Base-by-base conservation (phyloP, 1,284 basidiomycete species). In the Irpex rosettiformis region DNA sequence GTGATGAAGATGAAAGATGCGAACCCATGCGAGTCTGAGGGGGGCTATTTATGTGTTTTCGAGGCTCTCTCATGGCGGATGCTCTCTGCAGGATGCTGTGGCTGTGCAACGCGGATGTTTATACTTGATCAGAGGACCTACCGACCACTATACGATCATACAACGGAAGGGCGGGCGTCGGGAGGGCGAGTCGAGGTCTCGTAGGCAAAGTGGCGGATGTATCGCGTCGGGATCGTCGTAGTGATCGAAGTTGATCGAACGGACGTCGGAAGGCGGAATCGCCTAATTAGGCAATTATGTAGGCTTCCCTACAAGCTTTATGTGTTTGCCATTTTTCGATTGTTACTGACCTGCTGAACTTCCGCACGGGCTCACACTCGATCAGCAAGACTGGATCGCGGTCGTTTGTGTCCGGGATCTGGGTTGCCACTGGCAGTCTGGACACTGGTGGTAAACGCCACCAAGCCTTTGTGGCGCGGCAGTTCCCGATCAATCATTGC, bases 41-140 rank as follows among this genome's bases (percentile, higher is more conserved):
- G 47, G 29, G 3, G 10, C 21, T 25, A 52, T 57, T 37, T 57
- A 57, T 57, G 18, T 29, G 8, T 57, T 57, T 57, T 22, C 43
- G 21, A 45, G n/a, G 43, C 13, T n/a, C n/a, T n/a, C 5, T 7
- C 43, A 22, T 22, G 21, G 43, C 43, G 43, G 43, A 45, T n/a
- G 33, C 7, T 37, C 33, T 37, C 16, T 45, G 43, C 43, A 22
- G 21, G 43, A 22, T 45, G 13, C 7, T 8, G 21, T 22, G 18
- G 3, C 3, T 18, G 43, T 3, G 21, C 7, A n/a, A 45, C 16
- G 43, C 10, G 10, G 43, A 45, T n/a, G 13, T 7, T 45, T 7
- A 18, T 18, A 45, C n/a, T 45, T 18, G 18, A 45, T 11, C 43
- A 45, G 43, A 45, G 43, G 43, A 45, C 43, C 18, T 45, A 45